Base-by-base conservation (phyloP, 139 green algal genomes). In the Chlamydomonas schloesseri region DNA sequence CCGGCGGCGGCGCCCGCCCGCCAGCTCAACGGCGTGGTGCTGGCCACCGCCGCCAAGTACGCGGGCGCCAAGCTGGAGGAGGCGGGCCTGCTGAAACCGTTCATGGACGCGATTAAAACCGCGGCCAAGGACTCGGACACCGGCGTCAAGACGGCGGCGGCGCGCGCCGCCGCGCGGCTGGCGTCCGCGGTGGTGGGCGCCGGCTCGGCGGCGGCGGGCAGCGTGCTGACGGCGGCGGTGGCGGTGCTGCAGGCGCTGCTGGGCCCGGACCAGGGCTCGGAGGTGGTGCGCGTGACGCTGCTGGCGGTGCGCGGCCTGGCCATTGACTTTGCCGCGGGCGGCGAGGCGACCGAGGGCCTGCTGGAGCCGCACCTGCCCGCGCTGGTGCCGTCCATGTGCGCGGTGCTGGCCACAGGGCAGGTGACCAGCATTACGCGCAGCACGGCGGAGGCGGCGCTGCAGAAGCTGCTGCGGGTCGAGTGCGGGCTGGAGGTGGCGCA, bases 241-340 rank as follows among this genome's bases (percentile, higher is more conserved):
- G 68, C 65, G 17, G 86, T 93, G 24, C 77, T 96, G 29, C 60
- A 93, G 20, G 91, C 90, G 5, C 88, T 97, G 82, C 82, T 97
- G 78, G 94, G 94, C 2, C 90, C 93, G 4, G 96, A 98, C 83
- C 95, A 98, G 87, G 65, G 82, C 53, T 87, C 71, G 23, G 95
- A 96, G 60, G 91, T 97, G 64, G 89, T 96, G 73, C 93, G 93
- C 18, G 89, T 93, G 46, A 89, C 89, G 42, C 73, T 97, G 88
- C 82, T 93, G 74, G 92, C 93, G 31, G 76, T 95, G 62, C 77
- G 90, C 21, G 82, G 71, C 26, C 76, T 97, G 26, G 89, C 90
- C 26, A 81, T 62, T 0, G 69, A 77, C 31, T 55, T 90, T 50
- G 67, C 34, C 42, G 60, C 29, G 42, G 64, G 3, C 82, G 85